phyloP scores from a whole-genome alignment of 2,329 filamentous ascomycete species.

The Hawksworthiomyces lignivorus region DNA sequence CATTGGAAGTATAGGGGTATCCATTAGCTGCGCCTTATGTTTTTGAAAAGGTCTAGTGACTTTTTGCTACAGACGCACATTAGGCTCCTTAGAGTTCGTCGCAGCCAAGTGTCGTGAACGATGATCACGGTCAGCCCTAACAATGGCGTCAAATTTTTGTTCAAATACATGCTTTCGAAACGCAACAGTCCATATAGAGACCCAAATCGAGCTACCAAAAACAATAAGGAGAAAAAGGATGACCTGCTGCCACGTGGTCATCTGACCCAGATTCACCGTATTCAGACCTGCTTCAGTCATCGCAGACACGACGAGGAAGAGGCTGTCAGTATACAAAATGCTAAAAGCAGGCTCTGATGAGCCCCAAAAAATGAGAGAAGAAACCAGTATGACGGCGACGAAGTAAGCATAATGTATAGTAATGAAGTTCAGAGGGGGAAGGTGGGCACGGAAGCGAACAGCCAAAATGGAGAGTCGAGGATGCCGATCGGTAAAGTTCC shows the following conservation, averaged over 20 bases:
- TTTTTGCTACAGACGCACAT: too few relatives aligned
- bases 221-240: conserved; percentile 57
- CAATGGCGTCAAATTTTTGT: conserved; percentile 47
- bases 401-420: conserved; percentile 62
- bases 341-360: conserved; percentile 41
- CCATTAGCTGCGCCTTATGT: too few relatives aligned
- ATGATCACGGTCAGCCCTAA: conserved; percentile 32
- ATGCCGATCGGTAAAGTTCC: conserved; percentile 10
- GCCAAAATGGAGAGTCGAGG: conserved; percentile 4
- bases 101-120: conserved; percentile 13
- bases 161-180: conserved; percentile 57
- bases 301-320: conserved; percentile 57
- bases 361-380: conserved; percentile 54
- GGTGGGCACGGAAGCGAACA: conserved; percentile 1
- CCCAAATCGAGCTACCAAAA: conserved; percentile 55
- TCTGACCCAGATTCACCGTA: conserved; percentile 53
- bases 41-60: too few relatives aligned
- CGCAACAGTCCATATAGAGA: conserved; percentile 55
- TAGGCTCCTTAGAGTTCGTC: too few relatives aligned
- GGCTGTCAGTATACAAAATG: conserved; percentile 53
- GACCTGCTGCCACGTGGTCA: conserved; percentile 61
- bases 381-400: conserved; percentile 42
- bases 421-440: conserved; percentile 50
- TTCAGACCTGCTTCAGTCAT: conserved; percentile 60
- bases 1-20: too few relatives aligned